Evolutionary conservation across 148 eudicot genomes (phyloP).

Genomic region (Arctostaphylos glauca): DNA sequence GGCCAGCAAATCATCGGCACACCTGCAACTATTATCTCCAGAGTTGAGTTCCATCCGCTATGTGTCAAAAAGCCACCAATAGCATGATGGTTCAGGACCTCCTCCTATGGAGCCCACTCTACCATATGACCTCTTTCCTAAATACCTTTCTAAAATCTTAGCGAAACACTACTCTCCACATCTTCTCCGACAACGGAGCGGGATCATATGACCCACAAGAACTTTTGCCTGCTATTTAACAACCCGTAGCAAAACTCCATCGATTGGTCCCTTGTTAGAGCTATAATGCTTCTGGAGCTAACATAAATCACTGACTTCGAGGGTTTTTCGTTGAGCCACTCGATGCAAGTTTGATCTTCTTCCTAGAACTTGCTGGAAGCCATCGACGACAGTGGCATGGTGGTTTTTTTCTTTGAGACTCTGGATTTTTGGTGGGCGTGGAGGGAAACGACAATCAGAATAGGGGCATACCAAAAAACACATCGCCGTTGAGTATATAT

Average conservation of each 20-base stretch:
- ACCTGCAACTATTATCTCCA: conserved; percentile 19
- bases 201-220: conserved; percentile 18
- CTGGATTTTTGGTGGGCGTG: not conserved
- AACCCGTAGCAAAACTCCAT: conserved; percentile 22
- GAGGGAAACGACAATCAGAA: no score
- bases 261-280: not conserved
- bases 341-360: conserved; percentile 16
- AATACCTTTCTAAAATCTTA: conserved; percentile 10
- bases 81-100: not conserved
- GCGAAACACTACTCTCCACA: conserved; percentile 3
- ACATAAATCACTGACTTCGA: not conserved
- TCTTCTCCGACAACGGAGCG: not conserved
- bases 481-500: no score
- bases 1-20: conserved; percentile 30
- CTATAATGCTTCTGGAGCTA: conserved; percentile 9
- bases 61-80: not conserved
- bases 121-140: conserved; percentile 19
- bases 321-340: conserved; percentile 12
- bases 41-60: not conserved
- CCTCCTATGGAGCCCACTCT: conserved; percentile 26
- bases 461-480: no score
- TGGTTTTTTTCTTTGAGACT: not conserved
- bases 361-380: not conserved
- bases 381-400: not conserved
- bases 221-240: conserved; percentile 11